Evolutionary conservation across 2,329 filamentous ascomycete species (phyloP).

Genomic region (Penicillium aurantiogriseum): DNA sequence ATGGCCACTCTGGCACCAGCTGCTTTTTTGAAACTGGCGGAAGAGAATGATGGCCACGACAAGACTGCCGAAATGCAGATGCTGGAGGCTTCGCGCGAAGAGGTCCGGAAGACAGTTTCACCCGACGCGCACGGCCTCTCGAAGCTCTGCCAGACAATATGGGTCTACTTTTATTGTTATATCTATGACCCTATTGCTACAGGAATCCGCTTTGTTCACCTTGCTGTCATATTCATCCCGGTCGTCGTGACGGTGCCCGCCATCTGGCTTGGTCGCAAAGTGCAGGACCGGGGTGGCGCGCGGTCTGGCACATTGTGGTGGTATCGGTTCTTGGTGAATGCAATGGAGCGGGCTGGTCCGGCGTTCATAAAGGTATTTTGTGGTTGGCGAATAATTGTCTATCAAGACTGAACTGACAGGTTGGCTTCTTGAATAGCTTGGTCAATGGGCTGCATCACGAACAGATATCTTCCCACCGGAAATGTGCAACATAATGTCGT

Average conservation of each 20-base stretch:
- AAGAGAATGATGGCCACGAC: constrained; percentile 49
- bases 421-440: constrained; percentile 57
- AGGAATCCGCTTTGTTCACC: constrained; percentile 79
- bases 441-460: constrained; percentile 96
- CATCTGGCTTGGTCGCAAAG: constrained; percentile 72
- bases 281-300: constrained; percentile 67
- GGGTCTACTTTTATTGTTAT: constrained; percentile 64
- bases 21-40: constrained; percentile 59
- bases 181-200: constrained; percentile 77
- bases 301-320: constrained; percentile 84
- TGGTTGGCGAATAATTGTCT: neutral
- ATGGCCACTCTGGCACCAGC: constrained; percentile 54
- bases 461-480: constrained; percentile 94
- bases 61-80: constrained; percentile 81
- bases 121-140: constrained; percentile 60
- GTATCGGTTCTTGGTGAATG: constrained; percentile 81
- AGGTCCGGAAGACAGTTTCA: constrained; percentile 69
- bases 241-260: constrained; percentile 76
- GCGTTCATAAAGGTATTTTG: constrained; percentile 85
- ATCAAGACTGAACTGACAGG: neutral
- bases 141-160: constrained; percentile 58
- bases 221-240: constrained; percentile 85
- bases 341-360: constrained; percentile 91
- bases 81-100: constrained; percentile 75
- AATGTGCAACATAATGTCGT: constrained; percentile 90